phyloP scores from a whole-genome alignment of 2,329 filamentous ascomycete genomes.

The Alternaria brassicicola region DNA sequence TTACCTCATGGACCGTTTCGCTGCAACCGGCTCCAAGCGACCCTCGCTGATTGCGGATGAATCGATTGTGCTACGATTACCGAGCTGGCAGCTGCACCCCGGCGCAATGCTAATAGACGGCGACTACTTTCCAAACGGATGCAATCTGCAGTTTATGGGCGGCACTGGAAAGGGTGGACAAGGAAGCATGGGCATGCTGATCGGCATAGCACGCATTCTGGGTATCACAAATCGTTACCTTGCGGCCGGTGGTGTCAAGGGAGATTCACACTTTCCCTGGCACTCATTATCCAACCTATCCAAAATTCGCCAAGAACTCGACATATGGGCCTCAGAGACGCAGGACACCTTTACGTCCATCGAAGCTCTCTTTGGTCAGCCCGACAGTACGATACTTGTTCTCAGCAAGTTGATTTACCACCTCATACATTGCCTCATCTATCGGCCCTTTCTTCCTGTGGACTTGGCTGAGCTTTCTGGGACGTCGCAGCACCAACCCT shows the following conservation, averaged over 20 bases:
- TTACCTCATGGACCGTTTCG: slow-evolving; percentile 85
- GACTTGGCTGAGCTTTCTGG: slow-evolving; percentile 81
- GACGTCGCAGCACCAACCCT: slow-evolving; percentile 83
- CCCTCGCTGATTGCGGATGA: slow-evolving; percentile 81
- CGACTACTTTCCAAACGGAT: slow-evolving; percentile 79
- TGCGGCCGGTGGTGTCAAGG: slow-evolving; percentile 83
- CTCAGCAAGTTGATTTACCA: slow-evolving; percentile 88
- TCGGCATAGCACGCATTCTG: slow-evolving; percentile 82
- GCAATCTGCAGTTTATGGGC: slow-evolving; percentile 76
- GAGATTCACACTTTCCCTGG: slow-evolving; percentile 90
- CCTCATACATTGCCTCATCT: slow-evolving; percentile 83
- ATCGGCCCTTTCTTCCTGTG: slow-evolving; percentile 84
- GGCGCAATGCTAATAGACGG: slow-evolving; percentile 71
- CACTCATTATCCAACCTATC: slow-evolving; percentile 84
- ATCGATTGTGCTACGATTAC: slow-evolving; percentile 74
- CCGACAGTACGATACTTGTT: slow-evolving; percentile 78
- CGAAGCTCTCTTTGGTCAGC: slow-evolving; percentile 75
- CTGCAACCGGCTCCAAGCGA: slow-evolving; percentile 79
- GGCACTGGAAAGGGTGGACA: slow-evolving; percentile 73
- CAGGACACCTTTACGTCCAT: slow-evolving; percentile 79
- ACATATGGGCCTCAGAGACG: slow-evolving; percentile 83
- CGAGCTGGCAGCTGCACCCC: slow-evolving; percentile 71
- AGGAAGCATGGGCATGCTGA: slow-evolving; percentile 78
- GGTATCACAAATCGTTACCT: slow-evolving; percentile 85
- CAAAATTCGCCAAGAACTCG: slow-evolving; percentile 82